Evolutionary conservation across 441 rosid species (phyloP).

Genomic region (Corymbia citriodora): DNA sequence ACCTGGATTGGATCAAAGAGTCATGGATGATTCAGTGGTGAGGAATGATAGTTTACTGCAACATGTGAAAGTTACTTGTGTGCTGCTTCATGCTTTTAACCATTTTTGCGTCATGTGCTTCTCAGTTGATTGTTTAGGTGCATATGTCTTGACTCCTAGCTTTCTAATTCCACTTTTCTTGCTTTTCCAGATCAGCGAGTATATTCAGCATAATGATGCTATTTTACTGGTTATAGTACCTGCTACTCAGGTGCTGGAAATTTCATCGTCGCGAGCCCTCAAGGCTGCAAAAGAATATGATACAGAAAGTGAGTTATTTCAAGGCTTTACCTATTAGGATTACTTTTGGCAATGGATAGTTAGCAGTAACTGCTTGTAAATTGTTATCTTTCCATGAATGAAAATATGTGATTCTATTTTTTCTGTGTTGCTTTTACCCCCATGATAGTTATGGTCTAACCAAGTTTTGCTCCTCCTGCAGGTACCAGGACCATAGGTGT

Average conservation of each 20-base stretch:
- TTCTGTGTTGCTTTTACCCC: background rate
- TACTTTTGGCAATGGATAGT: background rate
- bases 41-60: conserved; percentile 13
- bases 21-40: conserved; percentile 82
- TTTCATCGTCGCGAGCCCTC: conserved; percentile 83
- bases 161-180: background rate
- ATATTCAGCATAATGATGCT: conserved; percentile 78
- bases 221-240: conserved; percentile 79
- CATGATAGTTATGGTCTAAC: background rate
- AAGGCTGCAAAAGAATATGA: conserved; percentile 85
- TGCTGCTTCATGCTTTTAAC: background rate
- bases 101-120: background rate
- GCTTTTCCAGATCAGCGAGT: conserved; percentile 58
- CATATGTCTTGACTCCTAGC: background rate
- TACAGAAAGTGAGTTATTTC: conserved; percentile 56
- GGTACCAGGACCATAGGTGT: conserved; percentile 94
- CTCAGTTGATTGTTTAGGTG: conserved; percentile 5
- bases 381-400: background rate
- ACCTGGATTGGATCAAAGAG: conserved; percentile 95
- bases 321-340: background rate
- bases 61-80: background rate
- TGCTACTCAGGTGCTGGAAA: conserved; percentile 81
- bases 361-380: background rate
- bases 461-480: conserved; percentile 7
- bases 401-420: background rate